phyloP scores from a whole-genome alignment of 495 filamentous ascomycete genomes.

The Immersiella caudata region DNA sequence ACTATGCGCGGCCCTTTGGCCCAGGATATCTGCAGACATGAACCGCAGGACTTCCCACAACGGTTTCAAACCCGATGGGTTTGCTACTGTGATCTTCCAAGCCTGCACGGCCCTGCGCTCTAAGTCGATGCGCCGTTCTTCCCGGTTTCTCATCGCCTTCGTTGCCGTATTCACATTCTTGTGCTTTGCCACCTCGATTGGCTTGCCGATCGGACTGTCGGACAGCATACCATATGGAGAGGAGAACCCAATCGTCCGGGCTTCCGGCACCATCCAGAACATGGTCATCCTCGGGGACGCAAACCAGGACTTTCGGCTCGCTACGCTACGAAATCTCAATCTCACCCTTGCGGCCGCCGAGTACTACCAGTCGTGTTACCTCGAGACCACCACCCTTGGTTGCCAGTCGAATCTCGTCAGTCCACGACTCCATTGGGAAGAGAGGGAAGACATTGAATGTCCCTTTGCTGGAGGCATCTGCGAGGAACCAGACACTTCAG shows the following conservation, averaged over 20 bases:
- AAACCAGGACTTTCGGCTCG: not conserved
- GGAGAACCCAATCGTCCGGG: not conserved
- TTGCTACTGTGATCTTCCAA: no score
- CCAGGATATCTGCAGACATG: not conserved
- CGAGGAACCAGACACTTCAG: no score
- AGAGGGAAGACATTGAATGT: not conserved
- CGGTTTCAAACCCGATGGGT: no score
- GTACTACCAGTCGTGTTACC: not conserved
- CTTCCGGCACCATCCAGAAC: not conserved
- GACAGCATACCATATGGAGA: not conserved
- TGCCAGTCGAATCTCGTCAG: constrained; percentile 1
- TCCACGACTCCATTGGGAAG: not conserved
- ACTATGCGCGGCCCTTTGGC: not conserved
- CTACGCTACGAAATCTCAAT: not conserved
- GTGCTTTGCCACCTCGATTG: not conserved
- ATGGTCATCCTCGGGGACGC: not conserved
- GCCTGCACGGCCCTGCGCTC: not conserved
- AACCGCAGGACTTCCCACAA: no score
- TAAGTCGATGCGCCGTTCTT: not conserved
- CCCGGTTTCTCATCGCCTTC: not conserved
- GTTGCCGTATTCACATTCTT: not conserved
- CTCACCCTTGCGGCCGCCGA: not conserved
- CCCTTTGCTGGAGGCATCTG: not conserved
- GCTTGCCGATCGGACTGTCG: not conserved
- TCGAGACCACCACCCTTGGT: not conserved